Conservation (phyloP, 2,329 filamentous ascomycete species). For the Dactylellina leptospora region DNA sequence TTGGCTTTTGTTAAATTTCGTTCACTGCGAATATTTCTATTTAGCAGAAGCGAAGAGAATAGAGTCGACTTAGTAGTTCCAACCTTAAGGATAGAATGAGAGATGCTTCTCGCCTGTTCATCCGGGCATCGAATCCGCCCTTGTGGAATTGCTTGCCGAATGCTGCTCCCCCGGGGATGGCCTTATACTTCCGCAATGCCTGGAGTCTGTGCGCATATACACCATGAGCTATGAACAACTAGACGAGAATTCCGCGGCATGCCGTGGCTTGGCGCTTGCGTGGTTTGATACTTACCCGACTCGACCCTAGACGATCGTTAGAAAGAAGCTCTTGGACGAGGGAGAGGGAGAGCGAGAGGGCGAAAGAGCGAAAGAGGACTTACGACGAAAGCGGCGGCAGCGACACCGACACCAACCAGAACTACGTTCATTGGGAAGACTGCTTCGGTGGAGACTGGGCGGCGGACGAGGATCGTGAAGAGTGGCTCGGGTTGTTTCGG, state of each 20-base stretch:
- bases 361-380: conserved; percentile 51
- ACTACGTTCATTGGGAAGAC: conserved; percentile 60
- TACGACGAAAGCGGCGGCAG: conserved; percentile 73
- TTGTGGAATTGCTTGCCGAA: conserved; percentile 96
- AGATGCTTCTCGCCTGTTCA: conserved; percentile 90
- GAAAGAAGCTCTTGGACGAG: conserved; percentile 10
- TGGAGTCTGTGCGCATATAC: conserved; percentile 68
- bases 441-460: not conserved
- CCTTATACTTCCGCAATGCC: conserved; percentile 76
- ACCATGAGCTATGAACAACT: conserved; percentile 12
- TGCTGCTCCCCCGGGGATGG: conserved; percentile 73
- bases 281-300: conserved; percentile 65
- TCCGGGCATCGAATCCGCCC: conserved; percentile 94
- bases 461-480: not conserved
- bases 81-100: conserved; percentile 92
- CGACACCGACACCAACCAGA: conserved; percentile 69
- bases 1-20: conserved; percentile 88
- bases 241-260: not conserved
- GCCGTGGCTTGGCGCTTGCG: too few relatives aligned
- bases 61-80: not conserved
- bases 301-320: conserved; percentile 72
- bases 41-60: conserved; percentile 4
- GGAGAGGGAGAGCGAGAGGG: conserved; percentile 3
- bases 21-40: conserved; percentile 69
- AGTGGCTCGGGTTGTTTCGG: not conserved